These are phyloP conservation scores for Daldinia eschscholtzii DNA, from an alignment of 2,329 filamentous ascomycete species.

Conservation along the genomic window DNA sequence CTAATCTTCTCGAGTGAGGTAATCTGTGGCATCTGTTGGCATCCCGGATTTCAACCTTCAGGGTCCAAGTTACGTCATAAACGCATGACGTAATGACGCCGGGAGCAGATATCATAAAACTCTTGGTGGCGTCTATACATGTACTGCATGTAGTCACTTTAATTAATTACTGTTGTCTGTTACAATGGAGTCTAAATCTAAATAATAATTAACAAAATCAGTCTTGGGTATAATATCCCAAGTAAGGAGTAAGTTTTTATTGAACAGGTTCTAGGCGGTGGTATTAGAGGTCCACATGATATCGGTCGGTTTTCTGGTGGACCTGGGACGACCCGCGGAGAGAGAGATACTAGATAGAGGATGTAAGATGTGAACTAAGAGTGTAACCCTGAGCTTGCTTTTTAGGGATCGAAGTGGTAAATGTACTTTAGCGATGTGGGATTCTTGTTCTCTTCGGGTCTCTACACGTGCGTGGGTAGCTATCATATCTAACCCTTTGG, in stretches of 20 bases:
- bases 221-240: not conserved
- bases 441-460: slow-evolving; percentile 13
- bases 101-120: not conserved
- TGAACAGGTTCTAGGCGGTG: not conserved
- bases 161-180: not conserved
- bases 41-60: slow-evolving; percentile 6
- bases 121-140: not conserved
- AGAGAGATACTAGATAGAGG: not conserved
- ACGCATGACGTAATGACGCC: slow-evolving; percentile 33
- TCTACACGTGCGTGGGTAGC: slow-evolving; percentile 28
- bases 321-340: slow-evolving; percentile 13
- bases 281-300: not conserved
- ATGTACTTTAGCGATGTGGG: slow-evolving; percentile 17
- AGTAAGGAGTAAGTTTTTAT: not conserved
- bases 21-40: slow-evolving; percentile 20
- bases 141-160: not conserved
- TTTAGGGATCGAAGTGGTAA: slow-evolving; percentile 14
- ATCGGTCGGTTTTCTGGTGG: slow-evolving; percentile 2
- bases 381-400: not conserved
- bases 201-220: not conserved
- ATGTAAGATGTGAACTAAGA: slow-evolving; percentile 15
- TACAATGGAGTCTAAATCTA: not conserved
- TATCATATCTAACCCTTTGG: not conserved
- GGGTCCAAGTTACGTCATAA: slow-evolving; percentile 37
- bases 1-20: slow-evolving; percentile 16